Base-by-base conservation (phyloP, 768 basidiomycete genomes). In the Psilocybe tampanensis region DNA sequence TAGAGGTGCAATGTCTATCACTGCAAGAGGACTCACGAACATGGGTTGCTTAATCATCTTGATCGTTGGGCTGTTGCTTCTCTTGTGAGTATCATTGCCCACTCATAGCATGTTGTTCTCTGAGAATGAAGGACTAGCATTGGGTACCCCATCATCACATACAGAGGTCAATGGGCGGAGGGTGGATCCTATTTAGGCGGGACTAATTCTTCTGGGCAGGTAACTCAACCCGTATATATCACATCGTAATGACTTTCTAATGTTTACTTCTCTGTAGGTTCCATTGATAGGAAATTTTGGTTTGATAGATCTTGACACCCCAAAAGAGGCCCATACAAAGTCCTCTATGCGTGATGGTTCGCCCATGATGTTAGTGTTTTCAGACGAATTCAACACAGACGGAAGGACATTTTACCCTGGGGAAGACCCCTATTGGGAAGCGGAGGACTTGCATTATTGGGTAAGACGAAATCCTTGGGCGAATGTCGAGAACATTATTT, bases 381-480 rank as follows among this genome's bases (percentile, higher is more conserved):
- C 85, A 3, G 92, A 94, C 70, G 92, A 94, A 67, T 93, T 94
- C 68, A 86, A 93, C 66, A 75, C 74, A 22, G 85, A 87, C 19
- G 89, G 90, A 3, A 77, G 92, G 59, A 80, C 86, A 4, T 93
- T 93, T 65, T 92, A 89, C 73, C 83, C 86, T 41, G 89, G 89
- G 5, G 90, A 93, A 60, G 92, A 94, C 68, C 92, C 92, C 2
- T 93, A 89, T 64, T 90, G 89, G 89, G 88, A 91, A 66, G 89
- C 91, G 34, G 86, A 74, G 19, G 79, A 92, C 70, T 76, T 92
- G 32, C 86, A 92, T 68, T 92, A 92, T 64, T 92, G 90, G 89
- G 85, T 86, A 55, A 54, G 65, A 59, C 33, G 29, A 15, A n/a
- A n/a, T 19, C 19, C 47, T 23, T 5, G 18, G 26, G 19, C 17